Percentiles rank a stretch among this genome's conserved stretches.
These are phyloP conservation scores for Tulasnella sp. DNA, from an alignment of 768 basidiomycete genomes.

Conservation along the genomic window DNA sequence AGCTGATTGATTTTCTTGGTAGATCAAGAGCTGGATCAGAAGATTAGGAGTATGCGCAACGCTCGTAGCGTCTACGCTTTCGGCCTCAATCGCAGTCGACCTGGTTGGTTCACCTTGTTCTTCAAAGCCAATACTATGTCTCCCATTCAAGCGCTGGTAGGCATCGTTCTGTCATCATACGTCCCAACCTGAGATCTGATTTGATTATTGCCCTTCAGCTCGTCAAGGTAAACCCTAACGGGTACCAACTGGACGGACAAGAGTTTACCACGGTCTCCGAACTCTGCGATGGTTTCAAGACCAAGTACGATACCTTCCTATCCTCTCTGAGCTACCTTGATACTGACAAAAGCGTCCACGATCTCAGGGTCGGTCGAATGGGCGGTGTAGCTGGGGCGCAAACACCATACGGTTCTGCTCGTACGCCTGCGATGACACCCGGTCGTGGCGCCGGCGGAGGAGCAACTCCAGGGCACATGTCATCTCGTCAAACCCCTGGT, in stretches of 20 bases:
- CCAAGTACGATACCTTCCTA: conserved; percentile 48
- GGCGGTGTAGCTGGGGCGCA: conserved; percentile 7
- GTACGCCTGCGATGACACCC: conserved; percentile 76
- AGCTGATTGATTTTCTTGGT: conserved; percentile 27
- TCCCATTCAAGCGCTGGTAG: conserved; percentile 86
- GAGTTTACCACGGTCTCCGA: conserved; percentile 88
- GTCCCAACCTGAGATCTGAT: neutral
- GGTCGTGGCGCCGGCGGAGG: conserved; percentile 48
- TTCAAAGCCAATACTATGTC: conserved; percentile 92
- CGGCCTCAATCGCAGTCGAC: conserved; percentile 78
- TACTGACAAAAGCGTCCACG: neutral
- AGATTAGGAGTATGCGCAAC: conserved; percentile 79
- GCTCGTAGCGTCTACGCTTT: conserved; percentile 95
- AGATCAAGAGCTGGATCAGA: conserved; percentile 88
- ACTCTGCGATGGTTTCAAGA: conserved; percentile 96
- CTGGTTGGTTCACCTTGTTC: conserved; percentile 89
- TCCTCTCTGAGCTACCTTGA: neutral
- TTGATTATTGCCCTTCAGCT: conserved; percentile 48
- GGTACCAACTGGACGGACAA: conserved; percentile 86
- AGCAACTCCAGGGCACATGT: conserved; percentile 74
- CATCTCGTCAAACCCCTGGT: conserved; percentile 53
- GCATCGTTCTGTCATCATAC: conserved; percentile 34
- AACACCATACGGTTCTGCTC: conserved; percentile 47
- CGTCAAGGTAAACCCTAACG: conserved; percentile 80
- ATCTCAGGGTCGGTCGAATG: neutral